Conservation (phyloP, 345 rosid species). For the Cardamine chenopodiifolia region DNA sequence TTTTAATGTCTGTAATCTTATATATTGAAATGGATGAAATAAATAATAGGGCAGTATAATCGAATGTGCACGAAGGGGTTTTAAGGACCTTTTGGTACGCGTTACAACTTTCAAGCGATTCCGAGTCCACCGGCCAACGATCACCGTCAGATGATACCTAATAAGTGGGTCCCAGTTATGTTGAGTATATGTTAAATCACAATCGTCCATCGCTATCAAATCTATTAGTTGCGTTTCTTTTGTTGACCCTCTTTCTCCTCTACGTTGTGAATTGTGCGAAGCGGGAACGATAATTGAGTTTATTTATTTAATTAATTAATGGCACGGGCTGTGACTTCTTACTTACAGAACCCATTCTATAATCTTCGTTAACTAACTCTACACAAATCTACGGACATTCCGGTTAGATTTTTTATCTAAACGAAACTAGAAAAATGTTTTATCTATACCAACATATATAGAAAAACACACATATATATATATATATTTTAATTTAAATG, state of each 20-base stretch:
- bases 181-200: constrained; percentile 33
- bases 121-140: constrained; percentile 26
- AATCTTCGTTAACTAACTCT: constrained; percentile 1
- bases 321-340: constrained; percentile 10
- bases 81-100: not conserved
- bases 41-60: too few relatives aligned
- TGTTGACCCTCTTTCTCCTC: constrained; percentile 37
- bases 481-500: not conserved
- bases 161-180: constrained; percentile 22
- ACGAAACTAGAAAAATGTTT: not conserved
- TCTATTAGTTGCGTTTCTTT: constrained; percentile 20
- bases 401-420: not conserved
- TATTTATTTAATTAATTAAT: not conserved
- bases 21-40: too few relatives aligned
- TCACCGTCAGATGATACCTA: constrained; percentile 39
- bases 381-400: not conserved
- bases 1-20: too few relatives aligned
- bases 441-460: not conserved
- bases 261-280: not conserved
- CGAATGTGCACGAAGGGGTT: constrained; percentile 39
- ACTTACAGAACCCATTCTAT: not conserved
- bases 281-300: not conserved
- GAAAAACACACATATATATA: not conserved
- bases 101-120: constrained; percentile 23
- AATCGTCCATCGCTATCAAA: constrained; percentile 33